Percentiles rank a stretch among this genome's conserved stretches.
Evolutionary conservation across 108 stramenopile genomes (phyloP).

Genomic region (Cyclotella cryptica): DNA sequence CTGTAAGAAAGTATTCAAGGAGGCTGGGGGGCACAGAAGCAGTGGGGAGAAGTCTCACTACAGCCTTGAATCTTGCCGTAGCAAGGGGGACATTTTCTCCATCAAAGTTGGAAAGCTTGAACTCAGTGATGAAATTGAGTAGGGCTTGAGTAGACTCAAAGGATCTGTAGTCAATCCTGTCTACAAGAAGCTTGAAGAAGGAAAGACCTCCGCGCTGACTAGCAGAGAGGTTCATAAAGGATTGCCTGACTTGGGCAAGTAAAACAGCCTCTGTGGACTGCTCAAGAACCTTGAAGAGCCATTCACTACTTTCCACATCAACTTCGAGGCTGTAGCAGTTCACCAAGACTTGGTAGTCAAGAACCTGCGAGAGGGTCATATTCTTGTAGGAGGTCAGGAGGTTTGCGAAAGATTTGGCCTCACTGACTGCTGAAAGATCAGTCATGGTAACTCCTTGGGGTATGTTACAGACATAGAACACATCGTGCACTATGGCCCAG

Average conservation of each 20-base stretch:
- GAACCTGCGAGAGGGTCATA: neutral
- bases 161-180: neutral
- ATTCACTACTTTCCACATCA: neutral
- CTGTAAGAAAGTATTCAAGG: neutral
- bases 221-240: neutral
- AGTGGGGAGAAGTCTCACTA: neutral
- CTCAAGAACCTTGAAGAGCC: neutral
- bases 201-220: neutral
- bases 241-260: neutral
- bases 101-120: neutral
- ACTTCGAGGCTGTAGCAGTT: neutral
- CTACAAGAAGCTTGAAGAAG: neutral
- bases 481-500: too few relatives aligned
- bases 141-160: too few relatives aligned
- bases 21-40: neutral
- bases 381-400: neutral
- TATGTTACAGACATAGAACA: neutral
- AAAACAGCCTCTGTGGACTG: neutral
- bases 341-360: neutral
- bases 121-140: too few relatives aligned
- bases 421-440: neutral
- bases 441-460: neutral
- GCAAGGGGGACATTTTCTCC: constrained; percentile 6
- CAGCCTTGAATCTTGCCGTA: neutral
- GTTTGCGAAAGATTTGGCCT: neutral